Percentiles rank a stretch among this genome's conserved stretches.
Evolutionary conservation across 768 basidiomycete genomes (phyloP).

Genomic region (Chalciporus pseudorubinellus): DNA sequence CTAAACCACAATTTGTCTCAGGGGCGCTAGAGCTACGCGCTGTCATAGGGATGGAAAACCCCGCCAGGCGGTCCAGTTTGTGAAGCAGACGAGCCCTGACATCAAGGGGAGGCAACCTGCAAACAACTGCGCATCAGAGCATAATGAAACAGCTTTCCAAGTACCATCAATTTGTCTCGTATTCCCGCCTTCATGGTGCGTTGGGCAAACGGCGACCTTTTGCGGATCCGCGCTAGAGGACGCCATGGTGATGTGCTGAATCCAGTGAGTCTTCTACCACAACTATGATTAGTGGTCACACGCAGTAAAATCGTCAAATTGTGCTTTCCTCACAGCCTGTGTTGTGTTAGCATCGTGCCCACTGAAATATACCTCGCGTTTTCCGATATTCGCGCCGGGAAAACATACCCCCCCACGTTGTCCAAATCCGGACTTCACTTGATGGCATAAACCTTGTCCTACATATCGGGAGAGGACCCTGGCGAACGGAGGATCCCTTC

Average conservation of each 20-base stretch:
- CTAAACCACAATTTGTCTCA: constrained; percentile 6
- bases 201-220: constrained; percentile 4
- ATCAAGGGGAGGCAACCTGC: constrained; percentile 9
- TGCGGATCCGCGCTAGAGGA: constrained; percentile 5
- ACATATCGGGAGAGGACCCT: constrained; percentile 16
- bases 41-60: constrained; percentile 22
- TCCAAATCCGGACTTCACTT: constrained; percentile 25
- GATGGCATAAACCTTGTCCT: constrained; percentile 21
- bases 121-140: constrained; percentile 11
- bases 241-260: constrained; percentile 11
- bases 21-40: constrained; percentile 22
- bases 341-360: constrained; percentile 18
- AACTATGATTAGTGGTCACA: constrained; percentile 11
- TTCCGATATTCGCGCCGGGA: constrained; percentile 4
- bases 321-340: constrained; percentile 16
- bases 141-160: constrained; percentile 3
- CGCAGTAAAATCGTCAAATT: constrained; percentile 18
- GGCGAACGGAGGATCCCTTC: constrained; percentile 6
- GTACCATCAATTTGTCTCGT: constrained; percentile 1
- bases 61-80: constrained; percentile 11
- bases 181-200: constrained; percentile 8
- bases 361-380: constrained; percentile 15
- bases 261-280: constrained; percentile 1
- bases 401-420: constrained; percentile 3
- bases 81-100: constrained; percentile 10